Base-by-base conservation (phyloP, 1,139 yeast species). In the Taphrina wiesneri region DNA sequence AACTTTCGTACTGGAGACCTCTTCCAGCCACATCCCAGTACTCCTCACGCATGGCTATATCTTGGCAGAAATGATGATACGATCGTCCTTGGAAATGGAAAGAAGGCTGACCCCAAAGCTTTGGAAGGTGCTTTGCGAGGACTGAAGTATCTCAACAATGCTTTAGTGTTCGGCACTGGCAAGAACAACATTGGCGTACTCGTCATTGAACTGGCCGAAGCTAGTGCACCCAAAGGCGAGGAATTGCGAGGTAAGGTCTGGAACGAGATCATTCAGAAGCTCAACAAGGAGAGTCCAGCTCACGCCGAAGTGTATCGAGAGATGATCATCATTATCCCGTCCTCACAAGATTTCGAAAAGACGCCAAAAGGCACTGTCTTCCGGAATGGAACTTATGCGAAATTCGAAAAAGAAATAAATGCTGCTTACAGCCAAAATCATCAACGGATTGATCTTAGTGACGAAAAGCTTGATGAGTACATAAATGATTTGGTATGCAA, bases 311-410 rank as follows among this genome's bases (percentile, higher is more conserved):
- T 67, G 19, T 25, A 61, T 15, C 34, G 32, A 11, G 69, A 65
- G 49, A 46, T 68, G 49, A 56, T 67, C 11, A 19, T 23, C 11
- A 57, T 67, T n/a, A 45, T 68, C 15, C 68, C 67, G 3, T 47
- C 45, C 15, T 65, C 60, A 17, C 49, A 39, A 13, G 68, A 67
- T 15, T 67, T 67, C 43, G 69, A 68, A 30, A 67, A 45, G 30
- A 66, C 70, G 17, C 68, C 67, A 23, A 68, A 68, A 34, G 69
- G 69, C n/a, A 68, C 70, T 13, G 49, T 68, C 46, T 61, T 67
- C 23, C 64, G 70, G 21, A 66, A 68, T 25, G 68, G 62, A 11
- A 67, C 68, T 39, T 67, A 67, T 39, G 68, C 67, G 26, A 56
- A 39, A 5, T 68, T 65, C 26, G 68, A 66, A 25, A 51, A 56